Base-by-base conservation (phyloP, 257 asterid species). In the Agastache rugosa region DNA sequence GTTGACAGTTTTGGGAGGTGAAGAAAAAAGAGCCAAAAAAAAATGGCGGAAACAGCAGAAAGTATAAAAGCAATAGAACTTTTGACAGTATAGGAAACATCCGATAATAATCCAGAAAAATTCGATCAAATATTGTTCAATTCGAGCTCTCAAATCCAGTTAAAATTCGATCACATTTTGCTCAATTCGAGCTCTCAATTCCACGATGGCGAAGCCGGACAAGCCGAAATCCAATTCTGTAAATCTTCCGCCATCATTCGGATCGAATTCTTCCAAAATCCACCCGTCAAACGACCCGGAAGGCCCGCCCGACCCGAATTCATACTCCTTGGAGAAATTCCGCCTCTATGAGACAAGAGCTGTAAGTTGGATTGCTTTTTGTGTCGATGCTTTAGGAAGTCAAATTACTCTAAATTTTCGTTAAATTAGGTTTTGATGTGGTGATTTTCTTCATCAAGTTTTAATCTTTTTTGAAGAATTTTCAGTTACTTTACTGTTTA, bases 311-410 rank as follows among this genome's bases (percentile, higher is more conserved):
- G 89, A 86, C 69, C 93, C 91, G 22, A 84, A 80, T 75, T 86
- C 94, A 2, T 89, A 90, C 77, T 90, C 99, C 59, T 84, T 95
- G 84, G 99, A 95, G 89, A 92, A 95, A 79, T 95, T 92, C 68
- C 98, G 96, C 81, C 99, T 95, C 75, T 92, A 90, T 63, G 98
- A 94, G 80, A 90, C 96, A 50, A 92, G 93, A 51, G 92, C 95
- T 9, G 97, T 92, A 54, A 84, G 91, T 85, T 62, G 27, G 42
- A 39, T 69, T 37, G 14, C 59, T 56, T 56, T 8, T 27, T 50
- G 17, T 47, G 37, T 17, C n/a, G 17, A 16, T 35, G 73, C 39
- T 42, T 39, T 48, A 5, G 72, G 67, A 66, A 75, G 73, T 48
- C 62, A 41, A 20, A 29, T 66, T 61, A n/a, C 68, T 74, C 37